Base-by-base conservation (phyloP, 1,139 yeast genomes). In the Hyphopichia wangnamkhiaoensis region DNA sequence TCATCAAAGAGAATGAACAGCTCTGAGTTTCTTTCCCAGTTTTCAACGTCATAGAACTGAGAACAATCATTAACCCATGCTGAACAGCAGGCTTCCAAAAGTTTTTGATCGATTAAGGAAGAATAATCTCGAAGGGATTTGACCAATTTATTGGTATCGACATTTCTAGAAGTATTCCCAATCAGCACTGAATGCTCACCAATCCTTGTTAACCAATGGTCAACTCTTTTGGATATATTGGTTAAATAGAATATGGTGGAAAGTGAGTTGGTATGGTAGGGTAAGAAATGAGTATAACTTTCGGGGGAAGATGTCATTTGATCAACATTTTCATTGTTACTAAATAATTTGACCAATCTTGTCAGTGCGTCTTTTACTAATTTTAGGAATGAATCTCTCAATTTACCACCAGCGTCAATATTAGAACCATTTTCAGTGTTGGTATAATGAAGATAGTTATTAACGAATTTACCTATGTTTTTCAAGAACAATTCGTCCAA, bases 1-100 rank as follows among this genome's bases (percentile, higher is more conserved):
- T 46, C 52, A 12, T 44, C 42, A 12, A 34, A 41, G 2, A 35
- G 45, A 5, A 25, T 41, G 15, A 39, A 39, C 10, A 35, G 37
- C 24, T 47, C 46, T 12, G 49, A 48, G 24, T 58, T 59, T 14
- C 63, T 54, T 37, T 64, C 71, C 76, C 77, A 71, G 36, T 56
- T 61, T 41, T 72, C 77, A 25, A 72, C 54, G 39, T 70, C 76
- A 49, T 66, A 71, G 34, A 72, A 67, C 46, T 72, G 78, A 2
- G 73, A 57, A 47, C 76, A 71, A 47, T 72, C 78, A 47, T 72
- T 72, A 2, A 71, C 70, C 77, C 77, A 72, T 1, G 68, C 71
- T 4, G 77, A 60, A 49, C 77, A 71, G 2, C 66, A 49, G 0
- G 75, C 76, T 48, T 72, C 77, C 39, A 71, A 49, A 3, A 71